Conservation (phyloP, 305 asterid species). For the Fraxinus sp. region DNA sequence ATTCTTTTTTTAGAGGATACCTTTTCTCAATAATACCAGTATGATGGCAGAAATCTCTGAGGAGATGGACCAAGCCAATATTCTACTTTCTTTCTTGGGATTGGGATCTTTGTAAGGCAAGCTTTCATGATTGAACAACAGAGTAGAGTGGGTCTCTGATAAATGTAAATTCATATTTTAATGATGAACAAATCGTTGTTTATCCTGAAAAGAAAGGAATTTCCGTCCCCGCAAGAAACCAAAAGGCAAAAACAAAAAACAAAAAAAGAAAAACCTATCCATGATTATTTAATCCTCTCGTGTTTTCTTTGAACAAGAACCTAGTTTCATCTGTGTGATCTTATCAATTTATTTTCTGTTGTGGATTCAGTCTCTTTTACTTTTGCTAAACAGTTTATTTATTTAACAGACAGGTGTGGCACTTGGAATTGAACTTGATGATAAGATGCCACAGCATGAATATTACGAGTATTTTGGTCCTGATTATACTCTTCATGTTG, state of each 20-base stretch:
- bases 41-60: not conserved
- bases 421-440: conserved; percentile 64
- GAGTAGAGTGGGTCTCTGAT: not conserved
- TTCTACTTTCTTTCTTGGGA: not conserved
- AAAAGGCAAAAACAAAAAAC: not conserved
- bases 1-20: not conserved
- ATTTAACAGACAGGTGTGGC: conserved; percentile 59
- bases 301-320: not conserved
- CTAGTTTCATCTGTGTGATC: conserved; percentile 8
- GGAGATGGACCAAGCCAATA: not conserved
- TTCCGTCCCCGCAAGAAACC: not conserved
- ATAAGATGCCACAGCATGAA: conserved; percentile 66
- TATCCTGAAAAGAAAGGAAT: not conserved
- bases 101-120: not conserved
- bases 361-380: conserved; percentile 16
- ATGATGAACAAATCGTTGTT: not conserved
- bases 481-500: conserved; percentile 60
- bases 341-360: not conserved
- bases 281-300: not conserved
- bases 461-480: conserved; percentile 65
- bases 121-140: not conserved
- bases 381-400: conserved; percentile 19
- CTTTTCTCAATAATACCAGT: not conserved
- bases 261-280: not conserved
- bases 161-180: not conserved